A percentile compares a stretch with the other conserved stretches of the same genome.
These are phyloP conservation scores for Candida oleophila DNA, from an alignment of 805 yeast genomes.

Conservation along the genomic window DNA sequence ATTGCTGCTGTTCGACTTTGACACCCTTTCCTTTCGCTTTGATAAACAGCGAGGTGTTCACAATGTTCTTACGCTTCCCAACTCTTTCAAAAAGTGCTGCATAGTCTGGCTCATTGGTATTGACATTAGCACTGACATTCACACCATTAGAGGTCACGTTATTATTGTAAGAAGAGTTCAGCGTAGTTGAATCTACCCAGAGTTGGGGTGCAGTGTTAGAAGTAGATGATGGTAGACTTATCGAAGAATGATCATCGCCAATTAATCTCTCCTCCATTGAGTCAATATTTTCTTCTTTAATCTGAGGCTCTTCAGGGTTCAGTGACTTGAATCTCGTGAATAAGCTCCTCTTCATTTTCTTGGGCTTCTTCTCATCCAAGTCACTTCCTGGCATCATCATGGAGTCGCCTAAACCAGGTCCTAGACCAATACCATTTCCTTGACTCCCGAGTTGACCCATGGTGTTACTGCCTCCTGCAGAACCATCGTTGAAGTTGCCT, in stretches of 20 bases:
- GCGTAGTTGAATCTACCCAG: constrained; percentile 14
- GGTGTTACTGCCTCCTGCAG: background rate
- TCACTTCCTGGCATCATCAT: background rate
- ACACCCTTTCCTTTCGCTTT: constrained; percentile 21
- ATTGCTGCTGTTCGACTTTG: constrained; percentile 3
- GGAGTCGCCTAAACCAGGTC: background rate
- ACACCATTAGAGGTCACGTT: constrained; percentile 3
- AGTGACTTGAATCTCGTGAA: constrained; percentile 38
- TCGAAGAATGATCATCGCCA: constrained; percentile 1
- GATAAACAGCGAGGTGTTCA: constrained; percentile 17
- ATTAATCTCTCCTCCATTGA: background rate
- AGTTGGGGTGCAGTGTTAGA: background rate
- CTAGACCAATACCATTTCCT: background rate
- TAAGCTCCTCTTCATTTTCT: constrained; percentile 32
- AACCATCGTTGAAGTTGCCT: background rate
- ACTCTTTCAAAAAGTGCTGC: constrained; percentile 44
- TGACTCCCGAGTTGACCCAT: background rate
- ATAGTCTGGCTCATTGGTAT: constrained; percentile 35
- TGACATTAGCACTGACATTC: too few species aligned
- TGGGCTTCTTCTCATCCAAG: constrained; percentile 22
- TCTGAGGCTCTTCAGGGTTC: constrained; percentile 2
- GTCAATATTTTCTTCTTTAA: background rate
- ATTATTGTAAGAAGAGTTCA: constrained; percentile 14
- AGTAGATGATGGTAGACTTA: background rate
- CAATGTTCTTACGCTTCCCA: constrained; percentile 37